Base-by-base conservation (phyloP, 305 asterid genomes). In the Fraxinus xanthoxyloides region DNA sequence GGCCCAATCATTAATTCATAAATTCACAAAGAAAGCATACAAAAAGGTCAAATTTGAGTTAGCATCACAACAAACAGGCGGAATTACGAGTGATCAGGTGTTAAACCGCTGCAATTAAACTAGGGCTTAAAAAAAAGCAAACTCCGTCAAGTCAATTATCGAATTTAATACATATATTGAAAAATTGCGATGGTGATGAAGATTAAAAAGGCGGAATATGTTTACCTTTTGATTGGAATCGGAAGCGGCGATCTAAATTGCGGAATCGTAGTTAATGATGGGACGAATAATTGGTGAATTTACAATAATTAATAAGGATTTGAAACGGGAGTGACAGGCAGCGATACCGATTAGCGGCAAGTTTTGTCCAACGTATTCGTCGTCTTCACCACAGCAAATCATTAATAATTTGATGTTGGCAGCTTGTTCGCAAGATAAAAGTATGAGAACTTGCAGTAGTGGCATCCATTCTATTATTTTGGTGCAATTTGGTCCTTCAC, bases 271-370 rank as follows among this genome's bases (percentile, higher is more conserved):
- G 34, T 46, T 74, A 28, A 35, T 17, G 51, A 21, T 23, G 61
- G 67, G 23, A 8, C 36, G 72, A 70, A 73, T 17, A 51, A 56
- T 75, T 74, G 80, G 63, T 56, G 67, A 77, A 40, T 76, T 61
- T 19, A 19, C 30, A 17, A 19, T 56, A 56, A 56, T 56, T 19
- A 7, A 56, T 17, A 61, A 24, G 31, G 54, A 17, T 36, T 76
- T 56, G 13, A 32, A 26, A 3, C 19, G 32, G 72, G 81, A 48
- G 31, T 36, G 76, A 26, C 70, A 48, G 86, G 54, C 86, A 82
- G 88, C 80, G 81, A 69, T 76, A 78, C 82, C 84, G 79, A 83
- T 82, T 34, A 72, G 54, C 75, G 84, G 86, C 72, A 67, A 86
- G 67, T 9, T 46, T 80, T 38, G 82, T 80, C 84, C 81, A 75